These are phyloP conservation scores for Borealophlyctis nickersoniae DNA, from an alignment of 192 early-diverging fungal species.

Conservation along the genomic window DNA sequence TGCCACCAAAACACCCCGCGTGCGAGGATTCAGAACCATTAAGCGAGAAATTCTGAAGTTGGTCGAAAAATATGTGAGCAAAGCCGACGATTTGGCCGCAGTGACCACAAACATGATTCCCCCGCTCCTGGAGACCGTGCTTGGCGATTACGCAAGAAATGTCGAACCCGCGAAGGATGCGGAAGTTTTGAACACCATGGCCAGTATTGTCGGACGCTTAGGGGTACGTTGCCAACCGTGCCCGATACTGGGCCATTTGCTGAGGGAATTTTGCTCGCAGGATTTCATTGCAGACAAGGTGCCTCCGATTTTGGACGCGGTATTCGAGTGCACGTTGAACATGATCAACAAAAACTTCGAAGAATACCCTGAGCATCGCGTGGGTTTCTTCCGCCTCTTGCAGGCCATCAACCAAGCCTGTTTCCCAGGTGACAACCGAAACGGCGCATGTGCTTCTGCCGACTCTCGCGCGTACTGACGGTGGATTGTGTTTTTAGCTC, in stretches of 20 bases:
- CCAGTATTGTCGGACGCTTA: conserved; percentile 78
- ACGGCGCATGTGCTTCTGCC: too few relatives aligned
- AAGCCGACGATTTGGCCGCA: conserved; percentile 78
- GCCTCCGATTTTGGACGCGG: conserved; percentile 81
- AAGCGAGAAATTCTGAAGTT: conserved; percentile 94
- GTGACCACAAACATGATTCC: conserved; percentile 86
- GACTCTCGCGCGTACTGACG: too few relatives aligned
- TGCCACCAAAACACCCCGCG: conserved; percentile 86
- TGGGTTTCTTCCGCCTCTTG: conserved; percentile 90
- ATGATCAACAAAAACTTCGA: conserved; percentile 99
- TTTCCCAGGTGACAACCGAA: conserved; percentile 75
- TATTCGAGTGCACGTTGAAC: conserved; percentile 94
- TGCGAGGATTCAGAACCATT: conserved; percentile 88
- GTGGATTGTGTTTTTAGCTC: conserved; percentile 59
- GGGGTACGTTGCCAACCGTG: conserved; percentile 69
- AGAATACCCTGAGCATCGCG: conserved; percentile 95
- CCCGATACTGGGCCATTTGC: too few relatives aligned
- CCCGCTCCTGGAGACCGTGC: conserved; percentile 83
- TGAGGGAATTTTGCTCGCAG: conserved; percentile 26
- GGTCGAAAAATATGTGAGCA: conserved; percentile 88
- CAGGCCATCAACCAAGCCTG: conserved; percentile 88
- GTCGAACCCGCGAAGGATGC: conserved; percentile 90
- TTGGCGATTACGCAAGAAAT: conserved; percentile 84
- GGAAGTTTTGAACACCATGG: conserved; percentile 91
- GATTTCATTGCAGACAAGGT: conserved; percentile 79